phyloP scores from a whole-genome alignment of 2,329 filamentous ascomycete species.

The Thermothelomyces thermophilus region DNA sequence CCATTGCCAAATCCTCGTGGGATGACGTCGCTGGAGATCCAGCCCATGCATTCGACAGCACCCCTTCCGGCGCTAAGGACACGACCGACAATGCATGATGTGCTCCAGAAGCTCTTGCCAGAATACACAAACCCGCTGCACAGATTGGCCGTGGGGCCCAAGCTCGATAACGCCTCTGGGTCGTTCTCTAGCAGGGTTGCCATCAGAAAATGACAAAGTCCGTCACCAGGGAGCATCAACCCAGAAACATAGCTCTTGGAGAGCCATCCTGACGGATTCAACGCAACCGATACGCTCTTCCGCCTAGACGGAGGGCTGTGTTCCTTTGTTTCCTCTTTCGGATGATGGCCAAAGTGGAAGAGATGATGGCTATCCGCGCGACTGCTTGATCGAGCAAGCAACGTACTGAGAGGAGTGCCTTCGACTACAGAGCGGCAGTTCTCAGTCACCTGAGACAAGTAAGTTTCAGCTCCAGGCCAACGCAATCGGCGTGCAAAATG shows the following conservation, averaged over 20 bases:
- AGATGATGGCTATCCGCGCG: constrained; percentile 33
- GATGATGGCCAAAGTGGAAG: constrained; percentile 40
- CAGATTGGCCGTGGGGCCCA: constrained; percentile 56
- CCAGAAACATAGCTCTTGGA: constrained; percentile 63
- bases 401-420: constrained; percentile 36
- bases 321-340: constrained; percentile 20
- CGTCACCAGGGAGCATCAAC: constrained; percentile 58
- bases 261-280: constrained; percentile 58
- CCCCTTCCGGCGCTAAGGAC: constrained; percentile 57
- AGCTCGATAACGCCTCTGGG: constrained; percentile 47
- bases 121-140: constrained; percentile 59
- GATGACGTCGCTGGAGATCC: constrained; percentile 56
- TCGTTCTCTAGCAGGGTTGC: constrained; percentile 60
- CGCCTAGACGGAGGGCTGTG: constrained; percentile 37
- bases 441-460: constrained; percentile 42
- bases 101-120: constrained; percentile 64
- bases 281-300: constrained; percentile 49
- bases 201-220: constrained; percentile 57
- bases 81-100: constrained; percentile 56
- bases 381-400: constrained; percentile 33
- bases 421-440: constrained; percentile 40
- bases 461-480: constrained; percentile 55
- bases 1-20: constrained; percentile 47
- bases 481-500: constrained; percentile 57
- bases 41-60: constrained; percentile 60